Conservation (phyloP, 2,329 filamentous ascomycete species). For the Aspergillus niger region DNA sequence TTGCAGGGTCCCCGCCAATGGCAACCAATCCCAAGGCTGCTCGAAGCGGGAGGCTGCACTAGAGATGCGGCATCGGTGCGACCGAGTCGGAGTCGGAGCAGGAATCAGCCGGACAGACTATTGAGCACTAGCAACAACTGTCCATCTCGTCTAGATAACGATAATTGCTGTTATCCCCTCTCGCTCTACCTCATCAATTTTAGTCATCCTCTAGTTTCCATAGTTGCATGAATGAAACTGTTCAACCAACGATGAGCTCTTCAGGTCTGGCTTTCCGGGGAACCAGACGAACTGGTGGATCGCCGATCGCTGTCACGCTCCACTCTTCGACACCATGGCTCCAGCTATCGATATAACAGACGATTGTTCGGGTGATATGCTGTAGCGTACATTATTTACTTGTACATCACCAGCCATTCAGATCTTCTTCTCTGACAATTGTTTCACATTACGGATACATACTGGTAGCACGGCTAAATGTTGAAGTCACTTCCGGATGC, state of each 20-base stretch:
- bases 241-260: neutral
- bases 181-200: neutral
- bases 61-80: neutral
- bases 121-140: too few species aligned
- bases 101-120: neutral
- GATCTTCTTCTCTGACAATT: too few species aligned
- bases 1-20: neutral
- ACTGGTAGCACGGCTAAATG: too few species aligned
- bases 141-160: neutral
- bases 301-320: neutral
- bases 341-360: too few species aligned
- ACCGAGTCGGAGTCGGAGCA: slow-evolving; percentile 10
- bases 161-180: neutral
- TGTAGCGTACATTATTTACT: too few species aligned
- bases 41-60: neutral
- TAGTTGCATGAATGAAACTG: too few species aligned
- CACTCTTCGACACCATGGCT: neutral
- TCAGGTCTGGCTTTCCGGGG: neutral
- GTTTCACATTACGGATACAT: too few species aligned
- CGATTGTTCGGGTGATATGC: too few species aligned
- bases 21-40: neutral
- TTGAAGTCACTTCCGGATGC: too few species aligned
- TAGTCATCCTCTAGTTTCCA: neutral
- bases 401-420: too few species aligned
- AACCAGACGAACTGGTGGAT: neutral